A percentile compares a stretch with the other conserved stretches of the same genome.
phyloP scores from a whole-genome alignment of 1,284 basidiomycete genomes.

The Uromyces viciae-fabae region DNA sequence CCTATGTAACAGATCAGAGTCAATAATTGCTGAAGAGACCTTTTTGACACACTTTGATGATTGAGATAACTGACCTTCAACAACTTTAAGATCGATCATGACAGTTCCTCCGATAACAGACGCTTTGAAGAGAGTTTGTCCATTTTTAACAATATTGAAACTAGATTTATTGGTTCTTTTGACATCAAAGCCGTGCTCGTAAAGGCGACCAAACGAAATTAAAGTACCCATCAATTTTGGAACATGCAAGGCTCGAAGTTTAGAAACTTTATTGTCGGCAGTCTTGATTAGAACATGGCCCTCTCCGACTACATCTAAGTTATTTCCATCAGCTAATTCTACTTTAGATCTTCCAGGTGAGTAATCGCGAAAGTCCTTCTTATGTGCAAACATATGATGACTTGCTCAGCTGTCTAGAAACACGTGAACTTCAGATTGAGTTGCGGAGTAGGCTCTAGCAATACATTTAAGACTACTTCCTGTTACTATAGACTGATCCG shows the following conservation, averaged over 20 bases:
- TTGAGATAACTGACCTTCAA: neutral
- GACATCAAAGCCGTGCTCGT: neutral
- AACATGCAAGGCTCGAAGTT: neutral
- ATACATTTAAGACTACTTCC: neutral
- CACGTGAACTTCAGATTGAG: neutral
- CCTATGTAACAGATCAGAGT: neutral
- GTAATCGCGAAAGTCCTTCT: neutral
- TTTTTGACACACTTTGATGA: too few species aligned
- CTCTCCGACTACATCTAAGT: neutral
- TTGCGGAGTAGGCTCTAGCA: neutral
- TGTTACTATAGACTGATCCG: neutral
- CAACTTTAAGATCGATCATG: neutral
- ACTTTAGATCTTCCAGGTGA: neutral
- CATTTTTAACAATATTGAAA: neutral
- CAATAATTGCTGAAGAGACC: neutral
- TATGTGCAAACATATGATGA: neutral
- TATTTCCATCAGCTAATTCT: neutral
- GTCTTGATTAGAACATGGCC: neutral
- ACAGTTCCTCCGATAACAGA: neutral
- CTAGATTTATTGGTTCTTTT: neutral
- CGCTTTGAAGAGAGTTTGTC: neutral
- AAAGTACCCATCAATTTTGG: neutral
- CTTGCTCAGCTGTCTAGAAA: neutral
- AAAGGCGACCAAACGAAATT: conserved; percentile 3
- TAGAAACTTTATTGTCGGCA: too few species aligned